Evolutionary conservation across 305 asterid genomes (phyloP).

Genomic region (Solanum hybrid): DNA sequence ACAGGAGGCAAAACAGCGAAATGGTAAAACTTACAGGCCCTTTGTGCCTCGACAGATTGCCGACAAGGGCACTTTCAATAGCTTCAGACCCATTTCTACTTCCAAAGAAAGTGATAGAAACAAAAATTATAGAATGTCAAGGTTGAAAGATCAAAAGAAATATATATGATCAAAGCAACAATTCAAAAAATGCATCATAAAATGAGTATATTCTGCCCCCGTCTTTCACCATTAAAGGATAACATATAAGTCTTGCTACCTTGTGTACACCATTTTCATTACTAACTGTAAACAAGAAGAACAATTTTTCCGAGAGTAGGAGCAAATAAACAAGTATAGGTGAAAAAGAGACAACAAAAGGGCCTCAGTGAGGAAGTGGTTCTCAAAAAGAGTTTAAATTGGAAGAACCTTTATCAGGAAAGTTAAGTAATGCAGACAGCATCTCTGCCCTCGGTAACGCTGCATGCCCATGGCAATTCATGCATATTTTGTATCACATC

Average conservation of each 20-base stretch:
- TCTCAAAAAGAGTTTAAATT: not conserved
- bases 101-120: slow-evolving; percentile 17
- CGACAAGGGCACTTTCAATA: slow-evolving; percentile 55
- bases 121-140: slow-evolving; percentile 9
- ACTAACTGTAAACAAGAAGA: not conserved
- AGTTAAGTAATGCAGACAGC: not conserved
- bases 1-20: slow-evolving; percentile 3
- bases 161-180: not conserved
- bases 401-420: not conserved
- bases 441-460: not conserved
- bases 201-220: not conserved
- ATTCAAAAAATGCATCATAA: not conserved
- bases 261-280: not conserved
- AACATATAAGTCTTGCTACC: not conserved
- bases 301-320: not conserved
- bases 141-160: not conserved
- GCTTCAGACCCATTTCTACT: slow-evolving; percentile 41
- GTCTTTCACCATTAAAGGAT: not conserved
- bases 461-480: not conserved
- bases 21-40: slow-evolving; percentile 64
- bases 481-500: not conserved
- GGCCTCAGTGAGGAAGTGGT: not conserved
- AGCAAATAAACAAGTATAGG: not conserved
- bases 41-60: slow-evolving; percentile 63
- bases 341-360: not conserved